Percentiles rank a stretch among this genome's conserved stretches.
Conservation (phyloP, 768 basidiomycete species). For the Collybiopsis confluens region DNA sequence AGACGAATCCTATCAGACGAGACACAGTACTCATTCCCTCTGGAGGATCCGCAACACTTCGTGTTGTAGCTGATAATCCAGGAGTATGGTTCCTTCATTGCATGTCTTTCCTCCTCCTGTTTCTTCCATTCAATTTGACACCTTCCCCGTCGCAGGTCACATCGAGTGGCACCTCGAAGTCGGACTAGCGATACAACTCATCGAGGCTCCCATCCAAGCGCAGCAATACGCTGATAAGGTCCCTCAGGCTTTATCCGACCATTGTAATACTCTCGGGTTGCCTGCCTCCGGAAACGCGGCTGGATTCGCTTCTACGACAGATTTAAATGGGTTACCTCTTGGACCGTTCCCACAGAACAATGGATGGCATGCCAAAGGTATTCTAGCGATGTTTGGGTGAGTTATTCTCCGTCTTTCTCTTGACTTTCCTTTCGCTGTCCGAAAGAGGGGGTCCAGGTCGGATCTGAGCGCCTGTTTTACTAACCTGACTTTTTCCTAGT, state of each 20-base stretch:
- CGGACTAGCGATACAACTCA: slow-evolving; percentile 81
- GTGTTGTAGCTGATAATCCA: slow-evolving; percentile 87
- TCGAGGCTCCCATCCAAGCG: slow-evolving; percentile 73
- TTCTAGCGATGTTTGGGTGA: slow-evolving; percentile 72
- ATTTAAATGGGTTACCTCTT: slow-evolving; percentile 58
- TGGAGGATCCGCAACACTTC: slow-evolving; percentile 63
- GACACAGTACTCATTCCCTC: slow-evolving; percentile 82
- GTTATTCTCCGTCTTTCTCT: slow-evolving; percentile 14
- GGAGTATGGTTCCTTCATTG: slow-evolving; percentile 87
- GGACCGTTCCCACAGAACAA: slow-evolving; percentile 73
- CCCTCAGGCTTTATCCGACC: slow-evolving; percentile 61
- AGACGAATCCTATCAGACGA: slow-evolving; percentile 85
- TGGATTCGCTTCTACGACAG: slow-evolving; percentile 64
- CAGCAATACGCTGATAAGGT: slow-evolving; percentile 49
- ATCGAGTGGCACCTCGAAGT: slow-evolving; percentile 84
- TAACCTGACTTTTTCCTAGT: slow-evolving; percentile 29
- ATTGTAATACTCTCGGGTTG: slow-evolving; percentile 62
- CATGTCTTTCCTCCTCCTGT: slow-evolving; percentile 28
- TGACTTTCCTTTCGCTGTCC: background rate
- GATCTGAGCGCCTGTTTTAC: too few species aligned
- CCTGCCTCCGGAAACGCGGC: slow-evolving; percentile 83
- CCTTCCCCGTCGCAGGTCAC: slow-evolving; percentile 44
- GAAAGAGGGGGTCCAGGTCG: too few species aligned
- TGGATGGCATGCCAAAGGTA: slow-evolving; percentile 72
- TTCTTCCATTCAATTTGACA: background rate